Conservation (phyloP, 2,329 filamentous ascomycete genomes). For the Rhynchosporium agropyri region DNA sequence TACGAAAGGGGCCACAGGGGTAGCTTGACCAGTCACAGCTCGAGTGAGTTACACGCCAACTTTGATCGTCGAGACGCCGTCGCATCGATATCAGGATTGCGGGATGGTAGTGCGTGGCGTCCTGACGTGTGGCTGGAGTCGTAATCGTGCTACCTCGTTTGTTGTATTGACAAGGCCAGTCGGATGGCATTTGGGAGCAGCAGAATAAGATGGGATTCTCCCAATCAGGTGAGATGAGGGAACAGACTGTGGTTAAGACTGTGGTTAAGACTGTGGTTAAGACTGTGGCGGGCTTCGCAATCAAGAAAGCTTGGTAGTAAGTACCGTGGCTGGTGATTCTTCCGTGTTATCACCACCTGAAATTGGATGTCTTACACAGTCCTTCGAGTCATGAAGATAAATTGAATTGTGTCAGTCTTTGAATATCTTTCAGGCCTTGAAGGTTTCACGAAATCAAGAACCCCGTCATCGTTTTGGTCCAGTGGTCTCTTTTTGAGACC, state of each 20-base stretch:
- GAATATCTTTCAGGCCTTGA: background rate
- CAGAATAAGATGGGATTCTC: background rate
- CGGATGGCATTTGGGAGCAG: background rate
- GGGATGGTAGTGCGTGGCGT: constrained; percentile 8
- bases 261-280: background rate
- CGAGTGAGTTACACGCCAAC: constrained; percentile 11
- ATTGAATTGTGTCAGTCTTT: background rate
- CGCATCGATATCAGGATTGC: constrained; percentile 21
- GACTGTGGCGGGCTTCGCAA: background rate
- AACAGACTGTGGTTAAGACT: background rate
- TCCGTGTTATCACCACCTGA: background rate
- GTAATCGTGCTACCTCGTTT: background rate
- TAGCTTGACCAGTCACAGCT: constrained; percentile 26
- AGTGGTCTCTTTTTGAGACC: background rate
- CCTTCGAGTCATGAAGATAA: constrained; percentile 3
- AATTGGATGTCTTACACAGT: background rate
- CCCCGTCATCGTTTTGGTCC: no score
- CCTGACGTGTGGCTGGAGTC: constrained; percentile 18
- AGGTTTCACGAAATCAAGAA: background rate
- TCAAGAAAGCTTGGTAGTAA: background rate
- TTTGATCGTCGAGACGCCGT: constrained; percentile 23
- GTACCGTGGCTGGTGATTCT: background rate
- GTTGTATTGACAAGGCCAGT: background rate
- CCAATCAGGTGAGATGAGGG: background rate
- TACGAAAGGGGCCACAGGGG: constrained; percentile 11